Conservation (phyloP, 108 stramenopile species). For the Nitzschia sp. region DNA sequence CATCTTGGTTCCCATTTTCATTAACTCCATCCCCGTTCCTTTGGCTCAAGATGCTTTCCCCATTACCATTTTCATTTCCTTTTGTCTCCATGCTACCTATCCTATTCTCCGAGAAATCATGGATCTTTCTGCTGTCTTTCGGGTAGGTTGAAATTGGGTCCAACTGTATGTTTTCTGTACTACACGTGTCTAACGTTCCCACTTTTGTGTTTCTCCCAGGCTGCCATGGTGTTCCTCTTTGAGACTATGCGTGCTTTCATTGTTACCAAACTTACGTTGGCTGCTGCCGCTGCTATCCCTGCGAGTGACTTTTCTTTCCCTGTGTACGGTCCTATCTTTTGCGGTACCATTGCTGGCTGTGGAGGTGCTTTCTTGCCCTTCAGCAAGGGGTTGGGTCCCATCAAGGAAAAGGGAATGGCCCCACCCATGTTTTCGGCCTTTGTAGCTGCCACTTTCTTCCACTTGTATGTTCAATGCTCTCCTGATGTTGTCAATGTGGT, state of each 20-base stretch:
- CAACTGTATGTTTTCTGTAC: too few species aligned
- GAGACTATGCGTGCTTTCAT: conserved; percentile 73
- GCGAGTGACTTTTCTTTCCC: conserved; percentile 72
- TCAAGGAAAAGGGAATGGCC: conserved; percentile 64
- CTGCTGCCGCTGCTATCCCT: conserved; percentile 66
- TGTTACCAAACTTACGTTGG: conserved; percentile 63
- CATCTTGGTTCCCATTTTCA: conserved; percentile 84
- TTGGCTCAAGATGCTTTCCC: conserved; percentile 81
- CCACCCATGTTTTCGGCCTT: conserved; percentile 79
- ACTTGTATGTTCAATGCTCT: conserved; percentile 70
- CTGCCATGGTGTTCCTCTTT: conserved; percentile 57
- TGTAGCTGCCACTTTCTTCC: conserved; percentile 66
- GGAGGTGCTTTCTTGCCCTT: conserved; percentile 87
- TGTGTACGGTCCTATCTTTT: conserved; percentile 88
- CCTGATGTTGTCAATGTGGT: conserved; percentile 55
- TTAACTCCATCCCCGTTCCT: conserved; percentile 80
- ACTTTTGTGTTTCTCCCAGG: conserved; percentile 12
- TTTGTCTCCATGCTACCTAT: conserved; percentile 66
- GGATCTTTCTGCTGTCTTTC: conserved; percentile 48
- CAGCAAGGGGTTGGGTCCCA: conserved; percentile 85
- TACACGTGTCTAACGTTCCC: too few species aligned
- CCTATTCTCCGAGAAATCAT: conserved; percentile 76
- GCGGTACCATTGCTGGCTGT: conserved; percentile 84
- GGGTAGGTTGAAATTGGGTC: conserved; percentile 37
- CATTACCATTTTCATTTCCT: conserved; percentile 66